Percentiles rank a stretch among this genome's conserved stretches.
phyloP scores from a whole-genome alignment of 2,329 filamentous ascomycete species.

The Botryosphaeria dothidea region DNA sequence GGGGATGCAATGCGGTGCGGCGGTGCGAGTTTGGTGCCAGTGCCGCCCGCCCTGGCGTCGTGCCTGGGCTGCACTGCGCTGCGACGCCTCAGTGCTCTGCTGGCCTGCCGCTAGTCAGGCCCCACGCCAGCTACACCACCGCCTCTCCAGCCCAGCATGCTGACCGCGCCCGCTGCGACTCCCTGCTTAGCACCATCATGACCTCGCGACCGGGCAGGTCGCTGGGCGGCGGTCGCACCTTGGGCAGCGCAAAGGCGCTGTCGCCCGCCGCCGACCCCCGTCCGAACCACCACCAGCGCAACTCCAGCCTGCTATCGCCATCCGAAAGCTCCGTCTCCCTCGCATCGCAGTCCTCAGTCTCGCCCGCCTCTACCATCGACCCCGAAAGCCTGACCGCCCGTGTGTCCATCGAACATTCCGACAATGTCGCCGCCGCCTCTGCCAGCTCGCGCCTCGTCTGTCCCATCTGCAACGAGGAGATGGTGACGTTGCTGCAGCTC shows the following conservation, averaged over 20 bases:
- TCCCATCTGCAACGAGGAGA: conserved; percentile 98
- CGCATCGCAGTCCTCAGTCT: conserved; percentile 72
- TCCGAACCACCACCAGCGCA: conserved; percentile 36
- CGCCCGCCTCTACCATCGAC: conserved; percentile 68
- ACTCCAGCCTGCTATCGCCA: conserved; percentile 58
- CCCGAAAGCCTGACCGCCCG: conserved; percentile 78
- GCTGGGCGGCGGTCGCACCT: conserved; percentile 86
- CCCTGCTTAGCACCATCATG: conserved; percentile 53
- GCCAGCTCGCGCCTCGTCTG: conserved; percentile 74
- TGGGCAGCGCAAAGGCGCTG: conserved; percentile 83
- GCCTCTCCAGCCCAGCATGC: conserved; percentile 18
- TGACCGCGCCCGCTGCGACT: conserved; percentile 16
- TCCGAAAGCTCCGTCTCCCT: conserved; percentile 75
- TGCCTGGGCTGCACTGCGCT: conserved; percentile 2
- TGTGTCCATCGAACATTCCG: conserved; percentile 69
- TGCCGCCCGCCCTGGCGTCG: neutral
- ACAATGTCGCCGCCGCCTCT: conserved; percentile 56
- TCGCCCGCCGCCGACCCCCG: conserved; percentile 60
- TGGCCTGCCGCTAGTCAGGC: conserved; percentile 12
- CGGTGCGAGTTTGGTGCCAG: neutral
- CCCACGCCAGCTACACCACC: conserved; percentile 19
- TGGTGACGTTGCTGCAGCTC: conserved; percentile 91
- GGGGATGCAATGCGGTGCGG: neutral
- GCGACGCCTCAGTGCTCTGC: conserved; percentile 15
- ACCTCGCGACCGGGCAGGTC: conserved; percentile 66